Base-by-base conservation (phyloP, 768 basidiomycete species). In the Auriculariales sp. region DNA sequence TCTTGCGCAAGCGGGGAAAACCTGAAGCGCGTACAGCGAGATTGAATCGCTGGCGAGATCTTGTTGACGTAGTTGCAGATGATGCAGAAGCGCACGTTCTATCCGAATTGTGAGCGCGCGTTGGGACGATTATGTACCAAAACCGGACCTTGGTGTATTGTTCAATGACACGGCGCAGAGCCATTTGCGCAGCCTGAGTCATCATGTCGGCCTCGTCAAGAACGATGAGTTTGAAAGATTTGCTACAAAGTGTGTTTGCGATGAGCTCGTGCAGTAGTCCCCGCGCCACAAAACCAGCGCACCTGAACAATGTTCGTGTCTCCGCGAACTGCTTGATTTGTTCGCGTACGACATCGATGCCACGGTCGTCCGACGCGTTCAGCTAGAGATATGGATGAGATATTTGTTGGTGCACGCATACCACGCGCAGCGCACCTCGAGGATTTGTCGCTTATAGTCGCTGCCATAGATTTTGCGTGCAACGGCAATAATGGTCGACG, bases 191-290 rank as follows among this genome's bases (percentile, higher is more conserved):
- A 50, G 88, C 84, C 54, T 91, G 83, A 0, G 95, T 99, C 95
- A 99, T 99, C 94, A 95, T 95, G 71, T 99, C 95, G n/a, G 95
- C 95, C 65, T 99, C 95, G 57, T 99, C 95, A 29, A 99, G 78
- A 53, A 99, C 81, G 64, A 99, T 94, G 62, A 99, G 81, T 60
- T 98, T 99, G 77, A 82, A 98, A 15, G 90, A 90, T 59, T 92
- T 92, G 11, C 90, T 79, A 61, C 81, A 84, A 27, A 35, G 29
- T 10, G 28, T n/a, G 25, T 15, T 22, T 15, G 4, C 4, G 10
- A 31, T 22, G 42, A 24, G 39, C n/a, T 35, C 24, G 25, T 29
- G 9, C 19, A 19, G 28, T 6, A 35, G 28, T 42, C 3, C 3
- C 24, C 34, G 49, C n/a, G 10, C 19, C 24, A 19, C 6, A 33